Evolutionary conservation across 495 filamentous ascomycete genomes (phyloP).

Genomic region (Darksidea phi): DNA sequence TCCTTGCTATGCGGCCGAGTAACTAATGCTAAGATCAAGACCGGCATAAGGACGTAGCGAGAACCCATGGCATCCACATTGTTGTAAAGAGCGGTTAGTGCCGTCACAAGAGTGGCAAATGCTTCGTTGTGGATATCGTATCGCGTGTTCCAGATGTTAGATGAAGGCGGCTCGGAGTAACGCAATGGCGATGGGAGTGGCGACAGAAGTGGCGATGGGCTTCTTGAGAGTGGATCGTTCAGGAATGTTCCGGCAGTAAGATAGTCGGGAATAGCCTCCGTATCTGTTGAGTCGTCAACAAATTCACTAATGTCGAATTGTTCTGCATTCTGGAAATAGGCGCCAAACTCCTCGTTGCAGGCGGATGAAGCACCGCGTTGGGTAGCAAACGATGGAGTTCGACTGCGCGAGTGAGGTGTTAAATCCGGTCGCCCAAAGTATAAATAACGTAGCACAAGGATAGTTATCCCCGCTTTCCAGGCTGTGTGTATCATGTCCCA

Average conservation of each 20-base stretch:
- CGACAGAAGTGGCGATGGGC: conserved; percentile 20
- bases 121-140: conserved; percentile 29
- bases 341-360: not conserved
- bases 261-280: conserved; percentile 2
- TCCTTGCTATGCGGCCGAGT: conserved; percentile 10
- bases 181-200: conserved; percentile 10
- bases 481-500: not conserved
- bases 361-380: not conserved
- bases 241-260: conserved; percentile 2
- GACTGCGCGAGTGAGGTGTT: not conserved
- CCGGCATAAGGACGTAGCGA: conserved; percentile 16
- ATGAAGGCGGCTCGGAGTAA: not conserved
- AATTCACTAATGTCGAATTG: not conserved
- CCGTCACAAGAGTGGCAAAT: conserved; percentile 4
- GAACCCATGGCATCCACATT: not conserved
- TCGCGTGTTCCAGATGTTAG: conserved; percentile 14
- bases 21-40: conserved; percentile 19
- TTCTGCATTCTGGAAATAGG: conserved; percentile 5
- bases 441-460: conserved; percentile 23
- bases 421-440: conserved; percentile 20
- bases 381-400: not conserved
- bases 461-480: conserved; percentile 22
- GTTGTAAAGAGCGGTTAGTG: conserved; percentile 2
- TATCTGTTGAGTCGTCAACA: not conserved
- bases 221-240: conserved; percentile 4